Evolutionary conservation across 768 basidiomycete species (phyloP), one percentile per base, ranked within the genome.

Genomic region (Tremella fuciformis): DNA sequence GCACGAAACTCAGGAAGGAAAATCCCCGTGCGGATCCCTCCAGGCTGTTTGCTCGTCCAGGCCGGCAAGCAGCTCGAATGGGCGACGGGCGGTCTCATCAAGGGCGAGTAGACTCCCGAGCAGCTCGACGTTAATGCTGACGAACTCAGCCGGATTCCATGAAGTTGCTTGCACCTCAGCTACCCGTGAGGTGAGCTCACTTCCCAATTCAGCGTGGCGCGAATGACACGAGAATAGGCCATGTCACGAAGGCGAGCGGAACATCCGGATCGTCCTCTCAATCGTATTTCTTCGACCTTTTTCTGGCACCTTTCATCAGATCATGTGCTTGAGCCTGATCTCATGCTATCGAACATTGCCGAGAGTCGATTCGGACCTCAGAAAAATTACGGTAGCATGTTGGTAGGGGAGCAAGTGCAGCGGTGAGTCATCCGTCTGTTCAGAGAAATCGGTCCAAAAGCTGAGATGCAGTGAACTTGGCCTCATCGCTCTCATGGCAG

Each of bases 1-100:
- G 93, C 91, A 13, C 83, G 93, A 38, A 96, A 97, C 70, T 86
- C 87, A 0, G 93, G 93, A 26, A 91, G 88, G 74, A 85, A 89
- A 13, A 89, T 97, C 60, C 81, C 86, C 1, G 92, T 96, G 46
- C 85, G 82, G 70, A 90, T 98, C 50, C 92, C 92, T 0, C 80
- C 83, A 0, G 88, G 87, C 2, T 85, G 85, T 49, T 82, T 98
- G 34, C 83, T 98, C 13, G 90, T 98, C 1, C 93, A 98, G 77
- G 92, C 92, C 1, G 93, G 93, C 40, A 94, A 92, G 77, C 93
- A 98, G 73, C 83, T 98, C 11, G 93, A 96, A 73, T 89, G 90
- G 76, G 79, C 91, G 47, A 77, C 79, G 6, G 79, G 77, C 0
- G 79, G 93, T 0, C 78, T 93, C 25, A 85, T 98, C 72, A 88